Conservation (phyloP, 2,329 filamentous ascomycete species). For the Stachybotrys chartarum region DNA sequence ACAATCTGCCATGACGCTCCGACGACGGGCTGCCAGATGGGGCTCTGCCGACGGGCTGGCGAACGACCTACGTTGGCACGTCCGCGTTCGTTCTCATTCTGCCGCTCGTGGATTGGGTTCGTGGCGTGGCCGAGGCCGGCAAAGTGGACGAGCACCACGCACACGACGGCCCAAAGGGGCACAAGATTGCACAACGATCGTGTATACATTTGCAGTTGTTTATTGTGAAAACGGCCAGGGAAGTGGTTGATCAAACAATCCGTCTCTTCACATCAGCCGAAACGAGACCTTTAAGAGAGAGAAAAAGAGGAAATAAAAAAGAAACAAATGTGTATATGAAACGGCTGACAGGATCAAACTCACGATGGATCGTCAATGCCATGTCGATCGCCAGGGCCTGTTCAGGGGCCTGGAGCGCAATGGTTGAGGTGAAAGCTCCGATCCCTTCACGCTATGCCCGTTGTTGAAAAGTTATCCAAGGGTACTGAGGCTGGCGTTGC, state of each 20-base stretch:
- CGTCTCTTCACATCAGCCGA: no score
- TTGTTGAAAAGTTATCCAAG: not conserved
- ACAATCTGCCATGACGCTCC: constrained; percentile 55
- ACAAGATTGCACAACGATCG: not conserved
- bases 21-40: constrained; percentile 42
- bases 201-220: not conserved
- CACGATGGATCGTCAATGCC: not conserved
- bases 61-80: not conserved
- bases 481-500: not conserved
- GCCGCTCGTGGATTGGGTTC: not conserved
- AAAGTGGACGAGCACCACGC: not conserved
- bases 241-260: no score
- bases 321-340: no score
- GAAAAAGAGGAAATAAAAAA: no score
- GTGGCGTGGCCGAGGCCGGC: not conserved
- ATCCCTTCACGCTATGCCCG: not conserved
- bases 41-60: constrained; percentile 5
- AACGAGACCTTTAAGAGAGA: no score
- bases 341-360: not conserved
- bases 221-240: no score
- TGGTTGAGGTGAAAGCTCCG: not conserved
- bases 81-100: not conserved
- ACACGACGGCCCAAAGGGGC: not conserved
- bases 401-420: not conserved
- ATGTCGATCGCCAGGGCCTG: no score